Percentiles rank a stretch among this genome's conserved stretches.
These are phyloP conservation scores for Glycine soja DNA, from an alignment of 306 rosid species.

Conservation along the genomic window DNA sequence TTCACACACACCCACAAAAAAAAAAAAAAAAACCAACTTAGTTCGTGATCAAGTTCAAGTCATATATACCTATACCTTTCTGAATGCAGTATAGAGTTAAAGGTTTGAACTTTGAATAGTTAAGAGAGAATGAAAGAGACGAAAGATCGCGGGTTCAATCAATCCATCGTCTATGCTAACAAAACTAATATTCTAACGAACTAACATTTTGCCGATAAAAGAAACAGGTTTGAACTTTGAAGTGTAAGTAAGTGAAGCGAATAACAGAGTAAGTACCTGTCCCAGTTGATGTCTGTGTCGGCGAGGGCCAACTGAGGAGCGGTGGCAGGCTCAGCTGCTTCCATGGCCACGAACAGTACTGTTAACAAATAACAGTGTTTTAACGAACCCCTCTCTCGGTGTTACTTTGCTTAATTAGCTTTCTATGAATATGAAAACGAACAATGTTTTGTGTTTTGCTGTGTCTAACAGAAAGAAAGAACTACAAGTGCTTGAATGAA, in stretches of 20 bases:
- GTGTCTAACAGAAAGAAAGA: not conserved
- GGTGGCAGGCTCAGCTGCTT: slow-evolving; percentile 38
- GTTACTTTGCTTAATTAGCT: not conserved
- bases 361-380: too few relatives aligned
- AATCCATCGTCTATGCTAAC: too few relatives aligned
- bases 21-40: not conserved
- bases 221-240: too few relatives aligned
- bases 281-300: slow-evolving; percentile 86
- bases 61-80: too few relatives aligned
- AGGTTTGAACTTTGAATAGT: not conserved
- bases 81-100: not conserved
- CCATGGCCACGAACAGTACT: slow-evolving; percentile 45
- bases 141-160: too few relatives aligned
- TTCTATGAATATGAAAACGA: not conserved
- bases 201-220: too few relatives aligned
- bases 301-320: slow-evolving; percentile 55
- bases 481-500: not conserved
- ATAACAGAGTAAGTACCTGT: slow-evolving; percentile 53
- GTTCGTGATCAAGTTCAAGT: too few relatives aligned
- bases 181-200: too few relatives aligned
- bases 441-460: not conserved
- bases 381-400: not conserved
- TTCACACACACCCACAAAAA: not conserved
- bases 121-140: too few relatives aligned
- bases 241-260: not conserved